Conservation (phyloP, 139 green algal genomes). For the Parachlorella kessleri region DNA sequence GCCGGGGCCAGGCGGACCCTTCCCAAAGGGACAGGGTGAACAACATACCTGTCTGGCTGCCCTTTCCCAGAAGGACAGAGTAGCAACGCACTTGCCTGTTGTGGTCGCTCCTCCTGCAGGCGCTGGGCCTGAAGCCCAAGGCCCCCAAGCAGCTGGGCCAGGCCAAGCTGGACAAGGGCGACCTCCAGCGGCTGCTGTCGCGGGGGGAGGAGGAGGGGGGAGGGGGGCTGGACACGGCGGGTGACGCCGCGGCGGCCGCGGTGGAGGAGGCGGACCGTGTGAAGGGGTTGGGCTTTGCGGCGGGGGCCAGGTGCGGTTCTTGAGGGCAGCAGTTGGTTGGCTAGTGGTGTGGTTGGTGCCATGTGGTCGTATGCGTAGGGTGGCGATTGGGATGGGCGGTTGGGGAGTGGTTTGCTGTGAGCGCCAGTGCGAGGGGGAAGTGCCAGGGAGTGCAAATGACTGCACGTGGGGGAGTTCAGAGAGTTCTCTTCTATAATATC, state of each 20-base stretch:
- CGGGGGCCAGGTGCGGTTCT: not conserved
- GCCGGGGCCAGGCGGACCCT: not conserved
- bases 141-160: constrained; percentile 29
- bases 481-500: too few relatives aligned
- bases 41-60: not conserved
- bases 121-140: constrained; percentile 71
- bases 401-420: too few relatives aligned
- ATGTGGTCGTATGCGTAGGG: too few relatives aligned
- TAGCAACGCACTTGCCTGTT: too few relatives aligned
- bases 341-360: too few relatives aligned
- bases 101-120: constrained; percentile 42
- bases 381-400: too few relatives aligned
- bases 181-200: constrained; percentile 63
- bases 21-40: not conserved
- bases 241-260: not conserved
- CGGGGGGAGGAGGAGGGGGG: constrained; percentile 21
- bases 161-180: constrained; percentile 55
- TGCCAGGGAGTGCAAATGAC: too few relatives aligned
- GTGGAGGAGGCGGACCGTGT: constrained; percentile 33
- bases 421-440: too few relatives aligned
- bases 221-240: constrained; percentile 10
- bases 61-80: not conserved
- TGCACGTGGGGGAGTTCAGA: too few relatives aligned
- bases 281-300: constrained; percentile 55
- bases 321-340: too few relatives aligned